Base-by-base conservation (phyloP, 1,139 yeast species). In the Suhomyces bribrorum region DNA sequence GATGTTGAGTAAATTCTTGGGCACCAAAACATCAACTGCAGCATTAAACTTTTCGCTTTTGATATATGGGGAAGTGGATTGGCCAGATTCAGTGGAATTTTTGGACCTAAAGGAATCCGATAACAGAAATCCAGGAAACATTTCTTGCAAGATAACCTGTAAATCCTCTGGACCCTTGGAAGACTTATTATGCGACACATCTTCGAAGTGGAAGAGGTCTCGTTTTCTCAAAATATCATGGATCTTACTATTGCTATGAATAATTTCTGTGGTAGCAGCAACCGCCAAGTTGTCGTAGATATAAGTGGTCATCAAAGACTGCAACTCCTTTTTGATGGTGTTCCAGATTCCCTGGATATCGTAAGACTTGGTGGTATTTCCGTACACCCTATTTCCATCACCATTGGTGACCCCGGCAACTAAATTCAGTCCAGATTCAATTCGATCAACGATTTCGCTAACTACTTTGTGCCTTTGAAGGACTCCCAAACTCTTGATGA, bases 1-100 rank as follows among this genome's bases (percentile, higher is more conserved):
- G 83, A 89, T 86, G 53, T 89, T 87, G 61, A 85, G 81, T n/a
- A 88, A 75, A 52, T 81, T 81, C 4, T 88, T 80, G 0, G 86
- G 82, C 1, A 86, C 86, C 30, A 90, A 66, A 1, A 84, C 76
- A 43, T 83, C 83, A 39, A 85, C 83, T 47, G 73, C 73, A 11
- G 79, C 71, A 47, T 64, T 69, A 45, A 71, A 72, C 4, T 73
- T 62, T 45, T 80, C 86, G 46, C 70, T 78, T 37, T 81, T 79
- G 34, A 85, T 75, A 50, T 77, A 83, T 4, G 81, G 80, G 0
- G 81, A 67, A 5, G 43, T 34, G 5, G 53, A 37, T 16, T 50
- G 53, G 6, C 46, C 36, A 3, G 44, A 32, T 11, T 36, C 49
- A 3, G 11, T n/a, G 9, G 29, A 27, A 11, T 33, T 38, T n/a